Evolutionary conservation across 768 basidiomycete species (phyloP).

Genomic region (Phaeotremella fagi): DNA sequence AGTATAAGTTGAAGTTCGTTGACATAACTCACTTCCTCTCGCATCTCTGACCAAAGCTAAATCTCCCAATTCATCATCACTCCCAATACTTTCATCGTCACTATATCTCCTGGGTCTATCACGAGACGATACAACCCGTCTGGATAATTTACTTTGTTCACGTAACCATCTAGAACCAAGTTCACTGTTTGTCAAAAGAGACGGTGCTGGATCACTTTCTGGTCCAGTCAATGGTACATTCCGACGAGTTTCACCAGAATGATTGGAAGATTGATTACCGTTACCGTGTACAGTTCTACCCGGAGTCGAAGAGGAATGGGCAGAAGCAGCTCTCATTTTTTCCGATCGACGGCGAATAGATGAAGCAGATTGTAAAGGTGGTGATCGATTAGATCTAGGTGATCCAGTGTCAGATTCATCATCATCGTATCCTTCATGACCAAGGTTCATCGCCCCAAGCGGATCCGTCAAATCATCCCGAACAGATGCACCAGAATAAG

Average conservation of each 20-base stretch:
- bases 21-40: constrained; percentile 39
- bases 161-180: constrained; percentile 75
- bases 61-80: constrained; percentile 37
- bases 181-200: constrained; percentile 48
- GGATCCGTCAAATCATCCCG: background rate
- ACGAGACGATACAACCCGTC: constrained; percentile 53
- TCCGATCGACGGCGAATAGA: background rate
- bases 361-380: background rate
- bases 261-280: background rate
- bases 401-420: background rate
- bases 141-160: constrained; percentile 69
- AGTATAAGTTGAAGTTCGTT: background rate
- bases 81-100: constrained; percentile 30
- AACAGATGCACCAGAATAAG: constrained; percentile 4
- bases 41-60: constrained; percentile 36
- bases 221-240: constrained; percentile 15
- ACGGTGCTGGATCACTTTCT: constrained; percentile 21
- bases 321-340: background rate
- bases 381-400: background rate
- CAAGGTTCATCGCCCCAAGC: background rate
- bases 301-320: background rate
- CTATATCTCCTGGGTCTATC: constrained; percentile 6
- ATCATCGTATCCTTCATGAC: background rate
- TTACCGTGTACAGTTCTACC: too few species aligned
- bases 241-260: background rate